Evolutionary conservation across 441 rosid genomes (phyloP), one percentile per base, ranked within the genome.

Genomic region (Daphne laureola): DNA sequence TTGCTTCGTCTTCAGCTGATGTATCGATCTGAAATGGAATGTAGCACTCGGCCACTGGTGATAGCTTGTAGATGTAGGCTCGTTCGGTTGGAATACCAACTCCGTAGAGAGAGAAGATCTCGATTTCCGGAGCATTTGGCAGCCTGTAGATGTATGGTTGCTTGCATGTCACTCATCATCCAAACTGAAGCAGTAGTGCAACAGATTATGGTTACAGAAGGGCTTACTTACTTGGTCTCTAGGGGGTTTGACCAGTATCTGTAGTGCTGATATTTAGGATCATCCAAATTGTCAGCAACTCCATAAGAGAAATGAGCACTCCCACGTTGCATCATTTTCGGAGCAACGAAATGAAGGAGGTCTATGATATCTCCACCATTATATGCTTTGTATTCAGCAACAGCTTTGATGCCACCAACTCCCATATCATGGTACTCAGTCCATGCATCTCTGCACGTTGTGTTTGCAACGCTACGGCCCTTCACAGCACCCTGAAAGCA

Each of bases 341-440:
- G 99, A 63, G 99, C 97, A 62, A 93, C 93, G 58, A 72, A 93
- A 0, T 74, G 67, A 42, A 93, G 82, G 66, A 93, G 77, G 66
- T 93, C 97, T 26, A 86, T 17, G 44, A 72, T 21, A 23, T 81
- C 68, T 26, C 69, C 91, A 48, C 88, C 79, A 18, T 95, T 87
- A 73, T 87, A 86, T 51, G 70, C 82, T 74, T 82, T 90, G 54
- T 85, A 76, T 64, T 85, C 96, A 26, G 82, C 89, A 25, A 82
- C 83, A 56, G 97, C 94, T 70, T 73, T 78, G 61, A 90, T 75
- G 56, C 99, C 96, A 62, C 74, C 91, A 66, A 70, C 43, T 52
- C 95, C 96, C 93, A 93, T 93, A 45, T 93, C 99, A 75, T 87
- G 90, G 70, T 94, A 94, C 70, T 94, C 99, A 0, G 99, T 85